Percentiles rank a stretch among this genome's conserved stretches.
Evolutionary conservation across 1,139 yeast species (phyloP).

Genomic region (Kazachstania sp.): DNA sequence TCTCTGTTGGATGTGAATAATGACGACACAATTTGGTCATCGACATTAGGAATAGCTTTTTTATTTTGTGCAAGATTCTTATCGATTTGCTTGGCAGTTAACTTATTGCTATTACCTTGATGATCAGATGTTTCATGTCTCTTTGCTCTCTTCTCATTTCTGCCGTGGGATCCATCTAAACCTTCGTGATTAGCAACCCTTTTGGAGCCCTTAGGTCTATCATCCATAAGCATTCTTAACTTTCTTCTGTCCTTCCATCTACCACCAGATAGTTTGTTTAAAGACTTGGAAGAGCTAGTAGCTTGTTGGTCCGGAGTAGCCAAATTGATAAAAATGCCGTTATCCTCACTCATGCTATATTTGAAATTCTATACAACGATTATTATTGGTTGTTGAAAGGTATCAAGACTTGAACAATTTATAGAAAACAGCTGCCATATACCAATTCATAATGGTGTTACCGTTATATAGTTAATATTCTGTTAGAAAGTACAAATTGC

Average conservation of each 20-base stretch:
- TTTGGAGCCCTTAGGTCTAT: constrained; percentile 23
- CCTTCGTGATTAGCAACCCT: constrained; percentile 5
- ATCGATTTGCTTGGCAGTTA: constrained; percentile 13
- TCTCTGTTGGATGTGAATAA: constrained; percentile 68
- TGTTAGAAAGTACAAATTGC: too few species aligned
- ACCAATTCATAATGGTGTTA: too few species aligned
- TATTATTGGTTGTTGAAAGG: not conserved
- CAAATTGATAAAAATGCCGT: constrained; percentile 29
- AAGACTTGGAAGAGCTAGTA: constrained; percentile 10
- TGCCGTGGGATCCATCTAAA: not conserved
- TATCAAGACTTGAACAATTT: too few species aligned
- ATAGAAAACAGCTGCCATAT: too few species aligned
- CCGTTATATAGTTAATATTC: too few species aligned
- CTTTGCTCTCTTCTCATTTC: not conserved
- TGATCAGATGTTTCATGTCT: constrained; percentile 1
- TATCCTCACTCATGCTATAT: constrained; percentile 24
- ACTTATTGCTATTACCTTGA: not conserved
- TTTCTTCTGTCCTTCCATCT: constrained; percentile 69
- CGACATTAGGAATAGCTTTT: not conserved
- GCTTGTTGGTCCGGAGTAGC: constrained; percentile 15
- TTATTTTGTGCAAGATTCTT: constrained; percentile 5
- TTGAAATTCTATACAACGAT: not conserved
- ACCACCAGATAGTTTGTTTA: constrained; percentile 53
- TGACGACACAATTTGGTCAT: constrained; percentile 50
- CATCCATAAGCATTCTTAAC: constrained; percentile 30